These are phyloP conservation scores for Annulohypoxylon moriforme DNA, from an alignment of 495 filamentous ascomycete species.

Conservation along the genomic window DNA sequence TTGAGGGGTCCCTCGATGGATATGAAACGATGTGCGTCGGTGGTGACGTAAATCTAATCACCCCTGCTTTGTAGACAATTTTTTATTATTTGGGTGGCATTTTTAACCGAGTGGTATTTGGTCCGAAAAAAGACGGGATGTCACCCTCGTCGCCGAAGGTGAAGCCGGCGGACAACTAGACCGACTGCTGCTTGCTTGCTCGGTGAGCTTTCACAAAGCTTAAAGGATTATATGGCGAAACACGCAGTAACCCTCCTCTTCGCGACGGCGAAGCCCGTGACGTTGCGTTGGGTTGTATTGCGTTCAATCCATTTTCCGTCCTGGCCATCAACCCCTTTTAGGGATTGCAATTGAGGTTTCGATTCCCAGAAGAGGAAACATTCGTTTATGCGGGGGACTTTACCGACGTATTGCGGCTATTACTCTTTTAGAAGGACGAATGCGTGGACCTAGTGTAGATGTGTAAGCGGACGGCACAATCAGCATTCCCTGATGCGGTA, in stretches of 20 bases:
- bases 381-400: slow-evolving; percentile 3
- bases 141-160: not conserved
- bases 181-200: not conserved
- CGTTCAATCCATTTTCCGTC: not conserved
- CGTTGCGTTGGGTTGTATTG: not conserved
- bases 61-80: not conserved
- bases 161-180: not conserved
- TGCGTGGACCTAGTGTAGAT: not conserved
- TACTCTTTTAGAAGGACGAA: not conserved
- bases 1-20: not conserved
- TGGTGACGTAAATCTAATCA: not conserved
- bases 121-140: not conserved
- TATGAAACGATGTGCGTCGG: not conserved
- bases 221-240: not conserved
- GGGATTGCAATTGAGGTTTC: not conserved
- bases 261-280: not conserved
- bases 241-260: not conserved
- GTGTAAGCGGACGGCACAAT: slow-evolving; percentile 11
- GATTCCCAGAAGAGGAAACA: not conserved
- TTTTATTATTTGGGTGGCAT: not conserved
- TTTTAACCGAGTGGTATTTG: not conserved
- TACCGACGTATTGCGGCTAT: not conserved
- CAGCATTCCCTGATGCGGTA: not conserved
- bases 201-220: not conserved
- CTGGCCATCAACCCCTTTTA: not conserved